These are phyloP conservation scores for Sporobolomyces phaffii DNA, from an alignment of 768 basidiomycete species.

Conservation along the genomic window DNA sequence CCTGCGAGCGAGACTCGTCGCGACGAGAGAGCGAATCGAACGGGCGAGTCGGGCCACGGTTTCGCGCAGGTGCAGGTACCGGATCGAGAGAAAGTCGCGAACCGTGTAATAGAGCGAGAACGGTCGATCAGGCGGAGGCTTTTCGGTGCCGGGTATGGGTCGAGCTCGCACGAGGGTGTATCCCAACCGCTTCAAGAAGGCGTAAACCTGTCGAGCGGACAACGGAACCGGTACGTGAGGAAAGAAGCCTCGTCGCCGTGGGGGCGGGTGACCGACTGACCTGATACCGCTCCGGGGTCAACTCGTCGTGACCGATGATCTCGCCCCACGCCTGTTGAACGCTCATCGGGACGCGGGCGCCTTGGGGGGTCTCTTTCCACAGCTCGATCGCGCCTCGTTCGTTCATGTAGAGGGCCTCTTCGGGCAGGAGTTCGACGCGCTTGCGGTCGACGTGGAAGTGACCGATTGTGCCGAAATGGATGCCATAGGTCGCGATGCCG, in stretches of 20 bases:
- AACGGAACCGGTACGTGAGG: no score
- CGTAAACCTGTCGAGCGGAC: conserved; percentile 86
- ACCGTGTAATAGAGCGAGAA: conserved; percentile 37
- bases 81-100: conserved; percentile 44
- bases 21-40: conserved; percentile 47
- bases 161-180: conserved; percentile 74
- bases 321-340: conserved; percentile 83
- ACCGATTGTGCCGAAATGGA: conserved; percentile 73
- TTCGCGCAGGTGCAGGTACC: conserved; percentile 43
- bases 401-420: conserved; percentile 88
- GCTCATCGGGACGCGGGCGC: conserved; percentile 59
- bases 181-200: conserved; percentile 84
- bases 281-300: conserved; percentile 83
- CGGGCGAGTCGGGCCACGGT: conserved; percentile 50
- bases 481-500: conserved; percentile 56
- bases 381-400: conserved; percentile 85
- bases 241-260: neutral
- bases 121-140: neutral
- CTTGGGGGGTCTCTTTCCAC: conserved; percentile 54
- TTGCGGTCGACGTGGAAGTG: conserved; percentile 55
- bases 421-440: conserved; percentile 78
- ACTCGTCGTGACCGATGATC: conserved; percentile 70
- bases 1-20: conserved; percentile 1
- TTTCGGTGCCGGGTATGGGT: conserved; percentile 1
- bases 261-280: conserved; percentile 48